Percentiles rank a stretch among this genome's conserved stretches.
These are phyloP conservation scores for Holtermannia corniformis DNA, from an alignment of 768 basidiomycete species.

Conservation along the genomic window DNA sequence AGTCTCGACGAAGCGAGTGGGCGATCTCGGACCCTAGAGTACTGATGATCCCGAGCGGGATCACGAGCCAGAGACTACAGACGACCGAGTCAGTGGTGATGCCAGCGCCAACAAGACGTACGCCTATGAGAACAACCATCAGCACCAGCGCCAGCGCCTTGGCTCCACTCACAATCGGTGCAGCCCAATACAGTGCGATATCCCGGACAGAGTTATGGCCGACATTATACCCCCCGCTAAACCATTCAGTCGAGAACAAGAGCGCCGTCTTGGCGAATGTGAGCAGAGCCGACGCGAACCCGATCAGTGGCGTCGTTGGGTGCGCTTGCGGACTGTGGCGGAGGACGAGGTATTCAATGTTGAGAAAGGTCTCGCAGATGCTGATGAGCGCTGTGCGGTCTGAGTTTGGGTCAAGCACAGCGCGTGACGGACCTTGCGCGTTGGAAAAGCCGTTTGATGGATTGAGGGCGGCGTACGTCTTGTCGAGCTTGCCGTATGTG, in stretches of 20 bases:
- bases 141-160: slow-evolving; percentile 1
- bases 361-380: slow-evolving; percentile 65
- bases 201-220: slow-evolving; percentile 59
- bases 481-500: slow-evolving; percentile 21
- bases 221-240: slow-evolving; percentile 51
- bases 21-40: slow-evolving; percentile 58
- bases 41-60: slow-evolving; percentile 55
- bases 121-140: slow-evolving; percentile 11
- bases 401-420: neutral
- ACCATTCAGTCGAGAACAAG: slow-evolving; percentile 51
- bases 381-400: slow-evolving; percentile 60
- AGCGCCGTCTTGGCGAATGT: slow-evolving; percentile 75
- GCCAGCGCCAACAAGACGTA: slow-evolving; percentile 1
- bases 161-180: slow-evolving; percentile 54
- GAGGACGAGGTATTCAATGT: slow-evolving; percentile 64
- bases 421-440: slow-evolving; percentile 59
- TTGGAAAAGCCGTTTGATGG: slow-evolving; percentile 68
- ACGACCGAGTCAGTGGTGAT: slow-evolving; percentile 33
- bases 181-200: slow-evolving; percentile 56
- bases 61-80: slow-evolving; percentile 63
- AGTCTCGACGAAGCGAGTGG: slow-evolving; percentile 35
- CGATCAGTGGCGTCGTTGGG: slow-evolving; percentile 62
- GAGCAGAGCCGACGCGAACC: slow-evolving; percentile 63
- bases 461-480: slow-evolving; percentile 71
- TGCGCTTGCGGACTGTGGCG: slow-evolving; percentile 51